These are phyloP conservation scores for Rhodotorula sp. DNA, from an alignment of 1,284 basidiomycete species.

Conservation along the genomic window DNA sequence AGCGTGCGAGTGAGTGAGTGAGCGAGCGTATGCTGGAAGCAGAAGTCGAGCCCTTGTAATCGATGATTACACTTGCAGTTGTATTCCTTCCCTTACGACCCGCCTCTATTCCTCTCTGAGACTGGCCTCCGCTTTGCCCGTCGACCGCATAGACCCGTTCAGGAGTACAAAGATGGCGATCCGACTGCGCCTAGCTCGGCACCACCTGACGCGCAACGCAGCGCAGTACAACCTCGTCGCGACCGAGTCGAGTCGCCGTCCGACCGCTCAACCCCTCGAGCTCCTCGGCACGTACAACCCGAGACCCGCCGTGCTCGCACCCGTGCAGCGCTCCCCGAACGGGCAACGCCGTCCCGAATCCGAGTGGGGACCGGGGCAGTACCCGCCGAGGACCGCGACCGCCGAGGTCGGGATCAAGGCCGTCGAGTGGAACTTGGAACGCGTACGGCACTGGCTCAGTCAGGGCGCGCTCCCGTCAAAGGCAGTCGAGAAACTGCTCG, in stretches of 20 bases:
- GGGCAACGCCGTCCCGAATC: conserved; percentile 11
- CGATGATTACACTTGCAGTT: neutral
- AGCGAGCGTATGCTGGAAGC: neutral
- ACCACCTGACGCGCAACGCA: conserved; percentile 33
- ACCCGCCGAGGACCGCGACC: neutral
- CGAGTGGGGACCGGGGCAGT: conserved; percentile 30
- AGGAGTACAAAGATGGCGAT: conserved; percentile 8
- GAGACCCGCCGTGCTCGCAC: conserved; percentile 11
- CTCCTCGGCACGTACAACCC: conserved; percentile 30
- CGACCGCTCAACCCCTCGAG: conserved; percentile 33
- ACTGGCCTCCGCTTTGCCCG: neutral
- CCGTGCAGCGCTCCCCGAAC: conserved; percentile 27
- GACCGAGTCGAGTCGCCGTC: conserved; percentile 15
- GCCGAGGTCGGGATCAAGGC: conserved; percentile 38
- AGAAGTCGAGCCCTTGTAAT: neutral
- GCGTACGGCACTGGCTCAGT: conserved; percentile 48
- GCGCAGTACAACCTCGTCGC: conserved; percentile 39
- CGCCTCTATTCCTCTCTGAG: neutral
- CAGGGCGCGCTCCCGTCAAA: conserved; percentile 50
- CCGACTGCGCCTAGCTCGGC: conserved; percentile 35
- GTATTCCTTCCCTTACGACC: neutral
- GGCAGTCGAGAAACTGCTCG: conserved; percentile 47
- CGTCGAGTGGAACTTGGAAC: conserved; percentile 48
- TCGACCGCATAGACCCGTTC: no score
- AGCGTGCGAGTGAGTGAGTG: no score